Percentiles rank a stretch among this genome's conserved stretches.
Evolutionary conservation across 768 basidiomycete genomes (phyloP).

Genomic region (Hydnum rufescens): DNA sequence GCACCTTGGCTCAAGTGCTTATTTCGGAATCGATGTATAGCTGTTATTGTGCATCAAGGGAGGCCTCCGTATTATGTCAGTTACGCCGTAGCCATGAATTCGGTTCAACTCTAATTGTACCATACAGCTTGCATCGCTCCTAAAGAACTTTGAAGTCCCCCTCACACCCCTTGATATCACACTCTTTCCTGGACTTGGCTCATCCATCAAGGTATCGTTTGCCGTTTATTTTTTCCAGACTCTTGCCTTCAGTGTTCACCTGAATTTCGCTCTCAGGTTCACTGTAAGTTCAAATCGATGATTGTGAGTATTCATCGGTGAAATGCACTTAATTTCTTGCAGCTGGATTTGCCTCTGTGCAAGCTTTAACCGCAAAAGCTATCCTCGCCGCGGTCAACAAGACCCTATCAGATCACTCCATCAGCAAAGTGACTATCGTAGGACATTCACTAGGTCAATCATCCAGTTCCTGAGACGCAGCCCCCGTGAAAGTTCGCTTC

Average conservation of each 20-base stretch:
- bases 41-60: conserved; percentile 1
- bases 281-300: too few relatives aligned
- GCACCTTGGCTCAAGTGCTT: neutral
- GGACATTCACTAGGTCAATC: conserved; percentile 28
- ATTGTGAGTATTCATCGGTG: too few relatives aligned
- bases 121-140: conserved; percentile 17
- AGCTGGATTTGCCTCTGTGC: too few relatives aligned
- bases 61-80: neutral
- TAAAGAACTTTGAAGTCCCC: conserved; percentile 30
- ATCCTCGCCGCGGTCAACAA: conserved; percentile 18
- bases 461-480: too few relatives aligned
- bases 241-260: too few relatives aligned
- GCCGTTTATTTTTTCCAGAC: conserved; percentile 23
- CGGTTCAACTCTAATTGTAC: too few relatives aligned
- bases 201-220: conserved; percentile 23
- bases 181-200: conserved; percentile 36
- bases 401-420: conserved; percentile 12
- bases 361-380: too few relatives aligned
- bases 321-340: too few relatives aligned
- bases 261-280: too few relatives aligned
- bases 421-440: conserved; percentile 15
- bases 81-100: too few relatives aligned
- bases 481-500: too few relatives aligned
- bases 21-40: too few relatives aligned
- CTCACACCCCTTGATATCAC: conserved; percentile 22